These are phyloP conservation scores for Pyrenochaeta sp. DNA, from an alignment of 2,329 filamentous ascomycete species.

Conservation along the genomic window DNA sequence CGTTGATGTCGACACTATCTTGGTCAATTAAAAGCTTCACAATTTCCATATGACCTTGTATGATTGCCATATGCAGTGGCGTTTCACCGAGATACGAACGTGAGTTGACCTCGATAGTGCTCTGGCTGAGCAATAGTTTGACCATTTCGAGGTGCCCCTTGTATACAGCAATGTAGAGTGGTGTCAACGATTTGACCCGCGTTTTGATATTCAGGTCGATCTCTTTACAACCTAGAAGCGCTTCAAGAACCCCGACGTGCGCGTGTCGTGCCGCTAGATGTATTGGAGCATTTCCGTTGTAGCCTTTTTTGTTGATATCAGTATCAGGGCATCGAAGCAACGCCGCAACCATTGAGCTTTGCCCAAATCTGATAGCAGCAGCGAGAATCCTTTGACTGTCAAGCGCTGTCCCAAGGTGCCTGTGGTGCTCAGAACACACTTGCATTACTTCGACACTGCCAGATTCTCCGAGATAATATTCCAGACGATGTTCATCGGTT, in stretches of 20 bases:
- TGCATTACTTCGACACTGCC: background rate
- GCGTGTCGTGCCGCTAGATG: background rate
- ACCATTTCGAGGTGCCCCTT: background rate
- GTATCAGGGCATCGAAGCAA: background rate
- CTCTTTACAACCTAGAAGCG: background rate
- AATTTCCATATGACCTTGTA: background rate
- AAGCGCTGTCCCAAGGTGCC: background rate
- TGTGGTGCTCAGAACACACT: background rate
- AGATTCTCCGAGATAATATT: background rate
- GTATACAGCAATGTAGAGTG: background rate
- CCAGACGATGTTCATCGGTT: background rate
- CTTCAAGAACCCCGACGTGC: background rate
- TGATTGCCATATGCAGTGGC: background rate
- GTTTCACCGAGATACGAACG: background rate
- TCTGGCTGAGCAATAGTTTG: background rate
- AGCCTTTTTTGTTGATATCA: background rate
- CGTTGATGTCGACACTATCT: background rate
- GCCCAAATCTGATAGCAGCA: background rate
- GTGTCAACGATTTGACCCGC: background rate
- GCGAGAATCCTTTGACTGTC: background rate
- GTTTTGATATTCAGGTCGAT: background rate
- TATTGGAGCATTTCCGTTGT: background rate
- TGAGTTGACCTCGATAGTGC: background rate
- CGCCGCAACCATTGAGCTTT: background rate
- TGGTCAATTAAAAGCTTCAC: background rate